phyloP scores from a whole-genome alignment of 2,329 filamentous ascomycete genomes.

The Hypoxylon sp. region DNA sequence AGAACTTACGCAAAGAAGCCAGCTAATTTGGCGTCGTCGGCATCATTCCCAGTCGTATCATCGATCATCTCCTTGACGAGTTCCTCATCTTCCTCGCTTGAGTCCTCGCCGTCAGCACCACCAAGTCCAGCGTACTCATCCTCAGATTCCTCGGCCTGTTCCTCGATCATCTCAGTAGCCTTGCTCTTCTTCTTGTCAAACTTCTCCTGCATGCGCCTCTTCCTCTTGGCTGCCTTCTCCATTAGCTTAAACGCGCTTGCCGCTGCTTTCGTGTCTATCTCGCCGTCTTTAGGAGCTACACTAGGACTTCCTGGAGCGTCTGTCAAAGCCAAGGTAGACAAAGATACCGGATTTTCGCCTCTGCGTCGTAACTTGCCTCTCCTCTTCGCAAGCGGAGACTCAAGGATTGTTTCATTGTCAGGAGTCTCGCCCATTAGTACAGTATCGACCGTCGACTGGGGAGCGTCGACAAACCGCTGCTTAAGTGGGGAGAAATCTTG shows the following conservation, averaged over 20 bases:
- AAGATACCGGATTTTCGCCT: constrained; percentile 38
- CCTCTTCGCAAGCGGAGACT: constrained; percentile 76
- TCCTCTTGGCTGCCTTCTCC: constrained; percentile 74
- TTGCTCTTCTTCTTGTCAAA: constrained; percentile 91
- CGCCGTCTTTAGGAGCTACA: constrained; percentile 52
- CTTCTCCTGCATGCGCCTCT: constrained; percentile 64
- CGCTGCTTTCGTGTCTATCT: constrained; percentile 25
- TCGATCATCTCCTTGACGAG: constrained; percentile 91
- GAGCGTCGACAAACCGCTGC: constrained; percentile 74
- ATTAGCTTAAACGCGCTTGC: constrained; percentile 77
- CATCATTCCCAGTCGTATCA: constrained; percentile 82
- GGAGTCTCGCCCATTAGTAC: constrained; percentile 65
- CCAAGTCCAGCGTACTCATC: constrained; percentile 97
- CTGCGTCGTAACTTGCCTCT: constrained; percentile 66
- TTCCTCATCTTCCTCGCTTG: constrained; percentile 77
- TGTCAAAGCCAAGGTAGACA: constrained; percentile 62
- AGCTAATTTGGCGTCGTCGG: constrained; percentile 84
- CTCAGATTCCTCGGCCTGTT: constrained; percentile 96
- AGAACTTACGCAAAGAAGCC: constrained; percentile 87
- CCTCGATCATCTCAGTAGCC: constrained; percentile 88
- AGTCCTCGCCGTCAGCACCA: constrained; percentile 89
- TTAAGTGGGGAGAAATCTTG: constrained; percentile 80
- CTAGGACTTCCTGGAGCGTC: constrained; percentile 50
- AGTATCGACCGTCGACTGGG: constrained; percentile 80
- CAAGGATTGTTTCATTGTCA: constrained; percentile 61